These are phyloP conservation scores for Kodamaea laetipori DNA, from an alignment of 805 yeast genomes.

Conservation along the genomic window DNA sequence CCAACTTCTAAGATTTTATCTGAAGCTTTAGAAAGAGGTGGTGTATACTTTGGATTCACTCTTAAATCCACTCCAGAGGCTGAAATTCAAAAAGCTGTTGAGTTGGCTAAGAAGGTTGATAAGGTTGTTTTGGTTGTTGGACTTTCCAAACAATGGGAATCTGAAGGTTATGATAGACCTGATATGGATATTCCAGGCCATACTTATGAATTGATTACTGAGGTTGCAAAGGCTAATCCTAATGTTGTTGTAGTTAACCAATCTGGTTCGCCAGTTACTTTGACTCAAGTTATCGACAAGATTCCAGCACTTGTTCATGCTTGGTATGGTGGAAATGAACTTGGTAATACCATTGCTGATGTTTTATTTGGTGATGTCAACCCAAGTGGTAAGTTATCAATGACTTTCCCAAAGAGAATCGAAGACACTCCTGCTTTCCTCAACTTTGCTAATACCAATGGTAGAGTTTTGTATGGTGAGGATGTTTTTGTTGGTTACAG, in stretches of 20 bases:
- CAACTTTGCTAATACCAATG: constrained; percentile 53
- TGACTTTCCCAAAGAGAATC: constrained; percentile 53
- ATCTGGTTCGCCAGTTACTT: constrained; percentile 61
- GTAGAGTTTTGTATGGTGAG: constrained; percentile 62
- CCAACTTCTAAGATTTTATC: constrained; percentile 34
- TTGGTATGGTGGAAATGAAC: constrained; percentile 60
- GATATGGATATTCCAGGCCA: constrained; percentile 53
- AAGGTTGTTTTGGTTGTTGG: constrained; percentile 57
- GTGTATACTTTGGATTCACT: constrained; percentile 29
- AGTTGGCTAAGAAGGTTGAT: constrained; percentile 51
- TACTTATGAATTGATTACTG: constrained; percentile 47
- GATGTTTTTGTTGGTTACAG: constrained; percentile 67
- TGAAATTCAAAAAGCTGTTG: constrained; percentile 43
- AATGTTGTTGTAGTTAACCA: constrained; percentile 57
- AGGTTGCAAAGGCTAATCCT: constrained; percentile 48
- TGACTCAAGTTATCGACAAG: constrained; percentile 45
- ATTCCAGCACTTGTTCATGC: constrained; percentile 52
- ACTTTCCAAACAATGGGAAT: constrained; percentile 56
- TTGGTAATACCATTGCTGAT: constrained; percentile 63
- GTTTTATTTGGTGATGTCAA: constrained; percentile 59
- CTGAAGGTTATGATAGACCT: constrained; percentile 59
- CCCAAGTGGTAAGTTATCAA: constrained; percentile 61
- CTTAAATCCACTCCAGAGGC: constrained; percentile 22
- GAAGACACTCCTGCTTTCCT: constrained; percentile 61
- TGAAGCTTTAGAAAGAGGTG: constrained; percentile 23